Percentiles rank a stretch among this genome's conserved stretches.
Evolutionary conservation across 2,329 filamentous ascomycete species (phyloP).

Genomic region (Arachnopeziza araneosa): DNA sequence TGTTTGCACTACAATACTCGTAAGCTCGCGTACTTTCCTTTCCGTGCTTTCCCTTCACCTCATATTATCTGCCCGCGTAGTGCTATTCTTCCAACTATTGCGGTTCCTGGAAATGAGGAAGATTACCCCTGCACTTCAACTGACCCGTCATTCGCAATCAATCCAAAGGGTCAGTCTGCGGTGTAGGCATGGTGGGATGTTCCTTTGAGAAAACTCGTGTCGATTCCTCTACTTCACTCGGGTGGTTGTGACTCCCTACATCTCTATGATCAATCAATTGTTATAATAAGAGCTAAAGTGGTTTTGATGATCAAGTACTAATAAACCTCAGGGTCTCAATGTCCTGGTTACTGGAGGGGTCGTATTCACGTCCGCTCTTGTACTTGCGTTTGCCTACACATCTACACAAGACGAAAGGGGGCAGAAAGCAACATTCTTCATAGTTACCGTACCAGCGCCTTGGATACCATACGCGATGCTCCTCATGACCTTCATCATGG

Average conservation of each 20-base stretch:
- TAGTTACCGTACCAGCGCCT: constrained; percentile 78
- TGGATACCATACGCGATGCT: constrained; percentile 78
- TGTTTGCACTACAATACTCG: constrained; percentile 54
- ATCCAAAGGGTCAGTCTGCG: constrained; percentile 44
- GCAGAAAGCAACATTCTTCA: constrained; percentile 68
- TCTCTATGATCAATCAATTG: constrained; percentile 11
- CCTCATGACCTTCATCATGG: constrained; percentile 64
- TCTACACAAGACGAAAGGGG: constrained; percentile 81
- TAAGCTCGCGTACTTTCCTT: constrained; percentile 41
- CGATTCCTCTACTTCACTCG: constrained; percentile 31
- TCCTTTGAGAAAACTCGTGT: constrained; percentile 46
- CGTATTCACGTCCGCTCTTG: constrained; percentile 58
- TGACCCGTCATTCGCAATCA: constrained; percentile 47
- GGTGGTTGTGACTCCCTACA: constrained; percentile 35
- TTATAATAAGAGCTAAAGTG: constrained; percentile 1
- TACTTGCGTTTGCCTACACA: constrained; percentile 77
- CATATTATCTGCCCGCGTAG: constrained; percentile 57
- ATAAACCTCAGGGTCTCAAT: constrained; percentile 42
- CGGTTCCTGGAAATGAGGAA: constrained; percentile 57
- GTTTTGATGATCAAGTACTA: constrained; percentile 15
- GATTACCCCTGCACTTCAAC: constrained; percentile 50
- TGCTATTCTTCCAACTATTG: constrained; percentile 42
- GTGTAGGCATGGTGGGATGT: constrained; percentile 52
- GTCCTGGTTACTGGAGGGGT: constrained; percentile 42
- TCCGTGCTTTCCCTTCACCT: constrained; percentile 39